Base-by-base conservation (phyloP, 83 land plant species). In the Picea abies region DNA sequence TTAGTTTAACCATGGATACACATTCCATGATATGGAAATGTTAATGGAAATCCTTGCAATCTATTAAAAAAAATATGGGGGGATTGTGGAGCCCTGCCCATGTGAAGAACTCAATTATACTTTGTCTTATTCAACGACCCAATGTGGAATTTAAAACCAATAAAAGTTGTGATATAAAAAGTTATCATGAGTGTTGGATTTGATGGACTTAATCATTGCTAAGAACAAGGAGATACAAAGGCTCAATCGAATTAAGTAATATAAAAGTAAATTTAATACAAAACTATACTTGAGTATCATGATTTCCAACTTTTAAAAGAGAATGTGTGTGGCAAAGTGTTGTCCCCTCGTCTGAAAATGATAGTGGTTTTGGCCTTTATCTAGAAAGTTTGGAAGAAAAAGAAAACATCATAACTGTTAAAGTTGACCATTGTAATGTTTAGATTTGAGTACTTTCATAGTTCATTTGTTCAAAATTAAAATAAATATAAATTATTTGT, bases 101-200 rank as follows among this genome's bases (percentile, higher is more conserved):
- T 71, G 75, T 71, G 75, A 71, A 71, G 75, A 44, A 20, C 35
- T 71, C 75, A 71, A 71, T 71, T 71, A 71, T 71, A 17, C 75
- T 71, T 71, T 71, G 75, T 71, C 75, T 71, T 71, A 71, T 71
- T 71, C 75, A 71, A 71, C 75, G 29, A 71, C 75, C 39, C 49
- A 44, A 71, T n/a, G 39, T 71, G n/a, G 39, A 71, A 41, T 71
- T 71, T 71, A 37, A 71, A 37, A 71, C 75, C n/a, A 71, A 71
- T 71, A 71, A 71, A 71, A 71, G 75, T 35, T 5, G 5, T 39
- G 41, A 39, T 4, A 39, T 39, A 39, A 39, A 39, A 39, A 39
- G 41, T 68, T 37, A 71, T 71, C 9, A 71, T 71, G 75, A 71
- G 39, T 71, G 75, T 17, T 71, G 29, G 75, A 71, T 71, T 71